Evolutionary conservation across 2,329 filamentous ascomycete genomes (phyloP).

Genomic region (Ambrosiella cleistominuta): DNA sequence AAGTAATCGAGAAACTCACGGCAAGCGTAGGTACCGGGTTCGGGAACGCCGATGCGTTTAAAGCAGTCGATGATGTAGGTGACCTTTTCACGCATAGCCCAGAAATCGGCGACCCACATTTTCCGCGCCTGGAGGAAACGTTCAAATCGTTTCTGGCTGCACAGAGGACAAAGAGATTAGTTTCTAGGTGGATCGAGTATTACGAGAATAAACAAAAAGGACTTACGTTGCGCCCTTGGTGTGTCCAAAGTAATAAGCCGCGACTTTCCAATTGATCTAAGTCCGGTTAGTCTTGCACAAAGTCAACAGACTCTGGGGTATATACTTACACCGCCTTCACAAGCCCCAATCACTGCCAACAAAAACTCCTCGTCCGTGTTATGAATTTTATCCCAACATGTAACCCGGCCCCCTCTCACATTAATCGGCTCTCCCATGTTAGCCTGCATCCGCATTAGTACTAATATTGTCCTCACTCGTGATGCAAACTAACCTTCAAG

Average conservation of each 20-base stretch:
- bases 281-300: neutral
- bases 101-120: conserved; percentile 20
- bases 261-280: conserved; percentile 43
- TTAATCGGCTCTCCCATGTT: neutral
- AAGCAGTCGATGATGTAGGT: conserved; percentile 10
- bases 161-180: neutral
- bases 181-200: neutral
- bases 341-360: conserved; percentile 11
- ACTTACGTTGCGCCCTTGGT: conserved; percentile 53
- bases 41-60: conserved; percentile 12
- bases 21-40: conserved; percentile 11
- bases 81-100: conserved; percentile 12
- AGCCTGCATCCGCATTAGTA: neutral
- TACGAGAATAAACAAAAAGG: neutral
- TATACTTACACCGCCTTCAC: conserved; percentile 11
- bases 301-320: neutral
- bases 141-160: conserved; percentile 50
- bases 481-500: neutral
- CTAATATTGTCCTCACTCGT: neutral
- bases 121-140: conserved; percentile 44
- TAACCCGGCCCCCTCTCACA: conserved; percentile 10
- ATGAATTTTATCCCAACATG: conserved; percentile 11
- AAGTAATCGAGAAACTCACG: conserved; percentile 9
- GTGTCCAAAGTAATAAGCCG: conserved; percentile 12
- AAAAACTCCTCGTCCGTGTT: conserved; percentile 11